Percentiles rank a stretch among this genome's conserved stretches.
phyloP scores from a whole-genome alignment of 1,139 yeast genomes.

The Kazachstania sp. region DNA sequence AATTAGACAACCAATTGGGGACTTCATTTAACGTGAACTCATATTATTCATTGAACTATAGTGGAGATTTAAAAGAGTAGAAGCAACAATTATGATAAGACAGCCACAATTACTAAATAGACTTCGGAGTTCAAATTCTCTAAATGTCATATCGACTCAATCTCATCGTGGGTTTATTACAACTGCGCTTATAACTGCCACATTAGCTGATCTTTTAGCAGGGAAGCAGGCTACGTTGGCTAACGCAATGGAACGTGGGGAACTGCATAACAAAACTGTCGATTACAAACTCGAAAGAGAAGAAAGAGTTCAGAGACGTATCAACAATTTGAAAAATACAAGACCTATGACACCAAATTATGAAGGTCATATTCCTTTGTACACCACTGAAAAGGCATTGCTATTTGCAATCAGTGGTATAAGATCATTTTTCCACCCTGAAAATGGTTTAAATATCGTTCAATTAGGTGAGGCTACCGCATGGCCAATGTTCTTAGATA shows the following conservation, averaged over 20 bases:
- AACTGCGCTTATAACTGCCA: conserved; percentile 22
- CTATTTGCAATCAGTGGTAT: conserved; percentile 68
- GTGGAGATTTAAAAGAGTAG: no score
- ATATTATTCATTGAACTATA: no score
- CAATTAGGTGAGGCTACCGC: conserved; percentile 94
- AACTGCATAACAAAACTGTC: conserved; percentile 31
- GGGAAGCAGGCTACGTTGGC: conserved; percentile 48
- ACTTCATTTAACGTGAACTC: no score
- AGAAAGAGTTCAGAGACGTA: conserved; percentile 28
- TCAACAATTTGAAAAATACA: conserved; percentile 16
- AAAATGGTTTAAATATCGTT: conserved; percentile 53
- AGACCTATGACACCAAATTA: conserved; percentile 43
- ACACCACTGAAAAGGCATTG: conserved; percentile 50
- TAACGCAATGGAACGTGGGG: conserved; percentile 49
- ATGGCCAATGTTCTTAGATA: conserved; percentile 52
- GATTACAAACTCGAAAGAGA: conserved; percentile 17
- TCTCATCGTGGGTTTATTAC: conserved; percentile 14
- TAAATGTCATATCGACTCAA: neutral
- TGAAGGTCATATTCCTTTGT: conserved; percentile 76
- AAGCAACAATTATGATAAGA: no score
- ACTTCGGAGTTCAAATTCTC: neutral
- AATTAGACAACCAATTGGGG: no score
- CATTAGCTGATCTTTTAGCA: conserved; percentile 31
- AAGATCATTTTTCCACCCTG: conserved; percentile 82
- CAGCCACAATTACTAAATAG: no score